Evolutionary conservation across 306 rosid species (phyloP), one percentile per base, ranked within the genome.

Genomic region (Pueraria montana): DNA sequence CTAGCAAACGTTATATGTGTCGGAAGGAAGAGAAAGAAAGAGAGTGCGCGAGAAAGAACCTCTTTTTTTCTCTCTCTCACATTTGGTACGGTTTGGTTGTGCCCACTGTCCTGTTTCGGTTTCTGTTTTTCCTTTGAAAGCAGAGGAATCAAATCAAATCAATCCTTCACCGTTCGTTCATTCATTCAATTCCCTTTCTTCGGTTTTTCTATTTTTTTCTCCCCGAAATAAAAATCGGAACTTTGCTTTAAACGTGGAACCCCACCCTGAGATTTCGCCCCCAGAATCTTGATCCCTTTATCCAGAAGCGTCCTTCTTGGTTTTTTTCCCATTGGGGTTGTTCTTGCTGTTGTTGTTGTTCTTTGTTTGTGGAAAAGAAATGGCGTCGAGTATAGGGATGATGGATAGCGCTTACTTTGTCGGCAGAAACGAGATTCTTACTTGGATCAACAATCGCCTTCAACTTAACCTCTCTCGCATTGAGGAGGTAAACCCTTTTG

Each of bases 331-430:
- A 49, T 81, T 34, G 59, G 82, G 79, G 76, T 38, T 75, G 55
- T 72, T n/a, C n/a, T n/a, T n/a, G n/a, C n/a, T 81, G 45, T 40
- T 27, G 70, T 27, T 59, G 21, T 7, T 23, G 12, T 23, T 14
- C 17, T 0, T 61, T 14, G 8, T 53, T 11, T 26, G 52, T 38
- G 36, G 20, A 56, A 83, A 85, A 95, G 16, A 58, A 24, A 61
- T 96, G 99, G 97, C 98, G 86, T 74, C 98, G 13, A 93, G 87
- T 81, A 96, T 96, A 27, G 99, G 99, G 30, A 94, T 92, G 77
- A 96, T 96, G 99, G 99, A 96, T 87, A 91, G 97, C 66, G 99
- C 92, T 11, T 96, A 96, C 79, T 96, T 96, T 87, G 99, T 96
- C 65, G 99, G 99, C 69, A 90, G 99, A 87, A 96, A 96, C 80